phyloP scores from a whole-genome alignment of 371 early-diverging fungal genomes.

The Mycotypha africana region DNA sequence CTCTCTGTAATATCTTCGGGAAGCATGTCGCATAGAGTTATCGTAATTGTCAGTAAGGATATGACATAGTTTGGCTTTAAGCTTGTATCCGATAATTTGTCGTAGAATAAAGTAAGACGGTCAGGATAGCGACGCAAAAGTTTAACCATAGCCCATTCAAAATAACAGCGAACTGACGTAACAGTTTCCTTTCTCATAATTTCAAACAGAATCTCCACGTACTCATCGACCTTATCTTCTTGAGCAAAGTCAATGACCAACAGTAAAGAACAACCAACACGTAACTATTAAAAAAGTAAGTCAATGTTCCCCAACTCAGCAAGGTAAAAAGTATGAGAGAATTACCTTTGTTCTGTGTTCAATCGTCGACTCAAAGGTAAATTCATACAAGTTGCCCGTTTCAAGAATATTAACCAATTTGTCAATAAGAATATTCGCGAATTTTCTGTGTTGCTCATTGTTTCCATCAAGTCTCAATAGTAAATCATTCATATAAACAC shows the following conservation, averaged over 20 bases:
- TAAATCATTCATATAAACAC: constrained; percentile 50
- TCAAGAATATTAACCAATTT: constrained; percentile 19
- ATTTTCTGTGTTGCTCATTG: constrained; percentile 14
- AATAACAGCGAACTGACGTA: constrained; percentile 44
- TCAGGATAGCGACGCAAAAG: constrained; percentile 25
- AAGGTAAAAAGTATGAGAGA: no score
- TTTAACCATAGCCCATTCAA: constrained; percentile 40
- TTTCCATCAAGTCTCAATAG: constrained; percentile 36
- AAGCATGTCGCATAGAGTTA: constrained; percentile 24
- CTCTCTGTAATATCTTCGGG: constrained; percentile 5
- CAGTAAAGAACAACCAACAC: constrained; percentile 47
- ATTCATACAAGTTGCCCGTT: constrained; percentile 17
- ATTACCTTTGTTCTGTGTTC: constrained; percentile 48
- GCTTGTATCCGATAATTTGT: constrained; percentile 22
- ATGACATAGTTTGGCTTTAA: constrained; percentile 37
- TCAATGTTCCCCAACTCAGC: no score
- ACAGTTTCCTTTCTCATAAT: constrained; percentile 37
- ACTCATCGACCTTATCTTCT: constrained; percentile 22
- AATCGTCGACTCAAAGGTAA: constrained; percentile 31
- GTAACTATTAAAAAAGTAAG: constrained; percentile 25
- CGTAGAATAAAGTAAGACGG: constrained; percentile 19
- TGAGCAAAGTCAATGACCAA: constrained; percentile 39
- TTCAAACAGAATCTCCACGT: constrained; percentile 21
- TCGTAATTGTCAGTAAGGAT: constrained; percentile 42
- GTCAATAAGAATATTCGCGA: constrained; percentile 33